Evolutionary conservation across 2,329 filamentous ascomycete species (phyloP).

Genomic region (Exophiala sideris): DNA sequence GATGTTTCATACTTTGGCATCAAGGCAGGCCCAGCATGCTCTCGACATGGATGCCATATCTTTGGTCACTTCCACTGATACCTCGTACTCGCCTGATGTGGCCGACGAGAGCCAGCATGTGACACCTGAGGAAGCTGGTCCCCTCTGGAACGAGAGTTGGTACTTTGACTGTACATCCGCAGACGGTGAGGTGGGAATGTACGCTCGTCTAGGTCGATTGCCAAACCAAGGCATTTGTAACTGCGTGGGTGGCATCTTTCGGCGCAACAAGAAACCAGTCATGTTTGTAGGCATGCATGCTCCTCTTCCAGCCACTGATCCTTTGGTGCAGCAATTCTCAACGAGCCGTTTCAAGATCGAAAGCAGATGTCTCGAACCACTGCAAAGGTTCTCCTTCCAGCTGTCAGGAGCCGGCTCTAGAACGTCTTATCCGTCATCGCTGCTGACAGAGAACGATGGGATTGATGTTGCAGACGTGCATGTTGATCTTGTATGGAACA

Average conservation of each 20-base stretch:
- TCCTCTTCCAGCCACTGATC: not conserved
- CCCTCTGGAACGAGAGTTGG: slow-evolving; percentile 2
- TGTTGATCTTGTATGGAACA: too few relatives aligned
- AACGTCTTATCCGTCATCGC: not conserved
- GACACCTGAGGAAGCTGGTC: not conserved
- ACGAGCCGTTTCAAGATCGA: not conserved
- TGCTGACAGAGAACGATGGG: not conserved
- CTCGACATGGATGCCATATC: too few relatives aligned
- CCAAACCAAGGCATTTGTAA: not conserved
- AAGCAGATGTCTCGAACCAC: not conserved
- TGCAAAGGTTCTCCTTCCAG: not conserved
- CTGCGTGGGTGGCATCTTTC: not conserved
- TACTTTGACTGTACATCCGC: not conserved
- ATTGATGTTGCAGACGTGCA: not conserved
- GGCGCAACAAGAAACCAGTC: not conserved
- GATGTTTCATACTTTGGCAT: too few relatives aligned
- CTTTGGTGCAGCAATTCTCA: not conserved
- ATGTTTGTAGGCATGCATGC: not conserved
- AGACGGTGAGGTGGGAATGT: not conserved
- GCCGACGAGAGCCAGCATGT: not conserved
- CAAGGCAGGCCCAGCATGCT: too few relatives aligned
- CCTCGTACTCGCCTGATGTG: not conserved
- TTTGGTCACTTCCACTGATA: not conserved
- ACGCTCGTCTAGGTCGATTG: not conserved
- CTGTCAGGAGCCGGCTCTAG: not conserved